Conservation (phyloP, 148 eudicot genomes). For the Rhododendron ferrugineum region DNA sequence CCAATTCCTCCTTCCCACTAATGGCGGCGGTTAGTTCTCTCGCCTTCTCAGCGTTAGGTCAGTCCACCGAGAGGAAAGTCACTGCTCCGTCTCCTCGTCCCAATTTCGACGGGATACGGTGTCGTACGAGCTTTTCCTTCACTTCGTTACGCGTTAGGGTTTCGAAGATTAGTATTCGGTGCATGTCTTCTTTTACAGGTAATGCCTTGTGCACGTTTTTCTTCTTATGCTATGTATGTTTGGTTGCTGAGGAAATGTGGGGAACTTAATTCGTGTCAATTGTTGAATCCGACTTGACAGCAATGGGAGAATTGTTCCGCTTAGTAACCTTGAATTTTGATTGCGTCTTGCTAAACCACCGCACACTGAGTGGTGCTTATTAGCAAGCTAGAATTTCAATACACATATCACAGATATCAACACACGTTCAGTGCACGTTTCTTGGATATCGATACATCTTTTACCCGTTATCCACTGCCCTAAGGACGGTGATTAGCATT, state of each 20-base stretch:
- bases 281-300: background rate
- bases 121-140: constrained; percentile 18
- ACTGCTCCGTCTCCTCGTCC: constrained; percentile 25
- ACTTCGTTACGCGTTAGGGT: constrained; percentile 24
- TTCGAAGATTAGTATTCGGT: constrained; percentile 33
- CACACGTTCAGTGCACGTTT: too few species aligned
- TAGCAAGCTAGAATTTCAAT: too few species aligned
- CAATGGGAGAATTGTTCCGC: background rate
- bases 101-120: constrained; percentile 27
- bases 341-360: background rate
- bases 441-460: too few species aligned
- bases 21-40: constrained; percentile 68
- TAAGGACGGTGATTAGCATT: too few species aligned
- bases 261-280: background rate
- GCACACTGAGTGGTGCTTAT: too few species aligned
- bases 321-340: background rate
- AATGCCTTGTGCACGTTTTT: background rate
- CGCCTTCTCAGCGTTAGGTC: constrained; percentile 43
- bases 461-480: too few species aligned
- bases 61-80: constrained; percentile 36
- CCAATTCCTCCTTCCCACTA: background rate
- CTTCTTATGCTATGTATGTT: background rate
- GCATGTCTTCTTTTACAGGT: constrained; percentile 44
- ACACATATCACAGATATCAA: too few species aligned
- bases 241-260: background rate